A percentile compares a stretch with the other conserved stretches of the same genome.
Conservation (phyloP, 2,329 filamentous ascomycete species). For the Exophiala xenobiotica region DNA sequence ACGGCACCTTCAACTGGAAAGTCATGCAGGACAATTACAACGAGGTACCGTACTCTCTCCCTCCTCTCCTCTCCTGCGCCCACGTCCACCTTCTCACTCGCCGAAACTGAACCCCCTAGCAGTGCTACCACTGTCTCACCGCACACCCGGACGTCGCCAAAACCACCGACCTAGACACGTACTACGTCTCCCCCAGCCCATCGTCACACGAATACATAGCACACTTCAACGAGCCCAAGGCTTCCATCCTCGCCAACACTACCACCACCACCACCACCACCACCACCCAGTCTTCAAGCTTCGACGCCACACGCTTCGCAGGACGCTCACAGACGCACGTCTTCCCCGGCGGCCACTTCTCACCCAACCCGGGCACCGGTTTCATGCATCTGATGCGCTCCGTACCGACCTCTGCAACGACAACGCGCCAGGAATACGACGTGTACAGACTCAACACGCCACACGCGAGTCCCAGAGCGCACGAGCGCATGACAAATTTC, state of each 20-base stretch:
- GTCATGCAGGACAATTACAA: conserved; percentile 55
- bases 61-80: too few relatives aligned
- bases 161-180: conserved; percentile 55
- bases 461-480: conserved; percentile 58
- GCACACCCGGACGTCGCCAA: conserved; percentile 57
- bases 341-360: conserved; percentile 31
- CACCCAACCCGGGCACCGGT: conserved; percentile 14
- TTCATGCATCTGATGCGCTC: conserved; percentile 36
- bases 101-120: not conserved
- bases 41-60: conserved; percentile 38
- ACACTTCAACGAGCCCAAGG: conserved; percentile 43
- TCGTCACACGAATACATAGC: conserved; percentile 55
- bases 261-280: too few relatives aligned
- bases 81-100: not conserved
- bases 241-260: conserved; percentile 19
- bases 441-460: conserved; percentile 59
- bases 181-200: conserved; percentile 53
- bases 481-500: conserved; percentile 57
- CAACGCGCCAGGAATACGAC: conserved; percentile 60
- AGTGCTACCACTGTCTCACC: conserved; percentile 58
- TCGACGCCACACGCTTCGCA: conserved; percentile 38
- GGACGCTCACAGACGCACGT: conserved; percentile 38
- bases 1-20: conserved; percentile 29
- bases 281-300: too few relatives aligned
- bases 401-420: conserved; percentile 53